Base-by-base conservation (phyloP, 208 protist genomes). In the Trypanosoma scelopori region DNA sequence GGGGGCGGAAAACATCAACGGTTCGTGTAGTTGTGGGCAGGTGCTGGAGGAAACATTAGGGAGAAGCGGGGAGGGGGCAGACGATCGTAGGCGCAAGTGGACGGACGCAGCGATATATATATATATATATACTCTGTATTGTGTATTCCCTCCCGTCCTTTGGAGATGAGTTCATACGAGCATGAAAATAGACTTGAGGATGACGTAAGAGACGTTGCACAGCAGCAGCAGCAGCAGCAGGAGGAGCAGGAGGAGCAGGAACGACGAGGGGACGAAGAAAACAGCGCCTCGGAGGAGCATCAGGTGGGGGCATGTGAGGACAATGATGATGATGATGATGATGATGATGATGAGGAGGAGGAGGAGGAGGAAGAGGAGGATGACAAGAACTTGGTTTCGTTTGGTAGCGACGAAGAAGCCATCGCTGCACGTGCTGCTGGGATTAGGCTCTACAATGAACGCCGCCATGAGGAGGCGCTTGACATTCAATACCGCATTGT, bases 401-500 rank as follows among this genome's bases (percentile, higher is more conserved):
- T 89, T 53, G 48, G 48, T 39, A 83, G 52, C 46, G 84, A 90
- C 51, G 90, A 89, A 43, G 87, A 75, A 6, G 85, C 84, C 1
- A 58, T 78, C 9, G 78, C 56, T 20, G 57, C 80, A n/a, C 85
- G 87, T 20, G 57, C 72, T 32, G 56, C 55, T 3, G 90, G 76
- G 47, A 25, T 95, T 27, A 53, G 49, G 22, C 65, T 71, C 43
- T 95, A 91, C 73, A 95, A 95, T 70, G 75, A 77, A 28, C 69
- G 68, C 30, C 67, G 57, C 53, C 91, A 87, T 66, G 79, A 82
- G 51, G 85, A 82, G 7, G 87, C 87, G 12, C 57, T 92, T n/a
- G 85, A 86, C 42, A 43, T 81, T 52, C 87, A 93, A 60, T 90
- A 91, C 71, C 76, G 80, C 35, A 71, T 95, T 39, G 85, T 92